Evolutionary conservation across 805 yeast species (phyloP), one percentile per base, ranked within the genome.

Genomic region (Metschnikowia hibisci): DNA sequence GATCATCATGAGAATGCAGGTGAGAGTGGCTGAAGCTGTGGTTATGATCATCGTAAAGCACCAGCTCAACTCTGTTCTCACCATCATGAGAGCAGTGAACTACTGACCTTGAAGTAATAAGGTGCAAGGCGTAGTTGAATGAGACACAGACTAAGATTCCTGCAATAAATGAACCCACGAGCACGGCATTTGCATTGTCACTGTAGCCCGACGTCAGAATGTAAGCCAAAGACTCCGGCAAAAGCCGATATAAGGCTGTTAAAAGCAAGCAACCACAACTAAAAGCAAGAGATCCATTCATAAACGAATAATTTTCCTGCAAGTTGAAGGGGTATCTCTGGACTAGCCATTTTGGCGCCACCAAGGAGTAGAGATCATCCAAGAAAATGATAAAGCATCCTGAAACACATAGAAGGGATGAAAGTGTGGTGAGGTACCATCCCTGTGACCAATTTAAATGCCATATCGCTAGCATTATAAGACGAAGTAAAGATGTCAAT

Each of bases 221-320:
- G 53, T 83, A 80, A 1, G 58, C 55, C 31, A 63, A 53, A 0
- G 87, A 76, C 47, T 79, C 82, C 0, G 97, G 96, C n/a, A 90
- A 64, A 39, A 91, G 69, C 47, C 81, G 77, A 65, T 79, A 84
- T 39, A 91, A 64, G 0, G 96, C 78, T 0, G 97, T 88, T 55
- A 89, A 79, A 2, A 83, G 45, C 61, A 91, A 73, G 20, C 95
- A 87, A 0, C 99, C 98, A 0, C 91, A 72, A 50, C 90, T 81
- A 39, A 90, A 63, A 0, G 93, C 77, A 23, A 91, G 72, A 2
- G 95, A 84, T 27, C 81, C 81, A 31, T 86, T 81, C 47, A 91
- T 72, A 57, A 90, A 81, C 11, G 66, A 62, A 29, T 82, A 77
- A 57, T 84, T 82, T 43, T 77, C 74, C 41, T 76, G 72, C 33